These are phyloP conservation scores for Asterionellopsis glacialis DNA, from an alignment of 108 stramenopile genomes.

Conservation along the genomic window DNA sequence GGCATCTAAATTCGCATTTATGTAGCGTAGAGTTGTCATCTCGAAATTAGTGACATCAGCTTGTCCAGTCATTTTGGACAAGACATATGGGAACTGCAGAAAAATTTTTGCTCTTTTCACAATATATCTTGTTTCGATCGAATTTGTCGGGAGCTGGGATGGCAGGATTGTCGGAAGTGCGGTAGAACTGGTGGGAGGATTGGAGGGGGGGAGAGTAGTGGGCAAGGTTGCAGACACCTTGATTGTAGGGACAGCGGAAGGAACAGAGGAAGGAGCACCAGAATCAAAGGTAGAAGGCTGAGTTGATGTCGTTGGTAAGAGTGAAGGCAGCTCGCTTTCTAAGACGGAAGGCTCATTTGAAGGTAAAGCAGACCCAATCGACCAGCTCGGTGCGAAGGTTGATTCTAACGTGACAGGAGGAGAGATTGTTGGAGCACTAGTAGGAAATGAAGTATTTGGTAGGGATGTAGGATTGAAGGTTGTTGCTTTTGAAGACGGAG, in stretches of 20 bases:
- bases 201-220: not conserved
- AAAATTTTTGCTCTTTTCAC: not conserved
- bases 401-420: not conserved
- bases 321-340: not conserved
- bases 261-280: not conserved
- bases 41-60: not conserved
- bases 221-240: not conserved
- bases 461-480: not conserved
- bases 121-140: too few species aligned
- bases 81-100: not conserved
- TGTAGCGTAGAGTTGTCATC: too few species aligned
- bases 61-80: not conserved
- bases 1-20: too few species aligned
- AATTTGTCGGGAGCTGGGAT: not conserved
- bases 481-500: not conserved
- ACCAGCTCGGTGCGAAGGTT: not conserved
- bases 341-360: not conserved
- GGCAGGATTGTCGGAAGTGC: not conserved
- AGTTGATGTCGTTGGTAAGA: slow-evolving; percentile 1
- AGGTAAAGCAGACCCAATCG: slow-evolving; percentile 1
- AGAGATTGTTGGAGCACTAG: not conserved
- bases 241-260: not conserved
- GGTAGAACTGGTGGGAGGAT: not conserved
- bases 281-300: slow-evolving; percentile 2
- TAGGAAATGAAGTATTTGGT: not conserved